Conservation (phyloP, 139 green algal genomes). For the Chlamydomonas asymmetrica region DNA sequence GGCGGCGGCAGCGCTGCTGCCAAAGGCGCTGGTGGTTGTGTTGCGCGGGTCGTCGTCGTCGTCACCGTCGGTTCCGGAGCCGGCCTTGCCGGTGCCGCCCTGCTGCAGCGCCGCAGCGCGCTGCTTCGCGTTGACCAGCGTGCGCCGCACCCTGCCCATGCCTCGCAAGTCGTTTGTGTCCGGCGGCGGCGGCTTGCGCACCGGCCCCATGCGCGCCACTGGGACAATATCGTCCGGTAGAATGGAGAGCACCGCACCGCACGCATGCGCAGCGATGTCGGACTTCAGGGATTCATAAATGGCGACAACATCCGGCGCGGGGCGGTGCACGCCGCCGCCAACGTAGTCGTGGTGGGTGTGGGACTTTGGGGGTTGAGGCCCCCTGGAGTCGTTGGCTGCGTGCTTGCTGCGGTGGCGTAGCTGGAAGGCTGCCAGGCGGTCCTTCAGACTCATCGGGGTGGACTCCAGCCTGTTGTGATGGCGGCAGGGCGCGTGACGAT, state of each 20-base stretch:
- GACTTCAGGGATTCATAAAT: conserved; percentile 24
- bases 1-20: no score
- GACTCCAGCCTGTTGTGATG: conserved; percentile 14
- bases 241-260: not conserved
- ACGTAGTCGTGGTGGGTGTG: conserved; percentile 35
- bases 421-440: conserved; percentile 24
- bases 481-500: no score
- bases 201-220: not conserved
- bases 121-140: not conserved
- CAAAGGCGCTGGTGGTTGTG: no score
- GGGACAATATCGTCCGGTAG: conserved; percentile 16
- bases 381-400: no score
- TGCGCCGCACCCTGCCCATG: not conserved
- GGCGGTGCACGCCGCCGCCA: conserved; percentile 33
- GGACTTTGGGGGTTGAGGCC: no score
- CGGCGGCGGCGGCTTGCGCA: not conserved
- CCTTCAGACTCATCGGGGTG: conserved; percentile 3
- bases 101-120: not conserved
- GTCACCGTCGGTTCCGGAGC: no score
- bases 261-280: conserved; percentile 38
- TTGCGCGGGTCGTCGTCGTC: not conserved
- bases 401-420: conserved; percentile 17
- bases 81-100: not conserved
- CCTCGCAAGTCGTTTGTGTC: no score
- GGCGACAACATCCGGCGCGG: conserved; percentile 10